phyloP scores from a whole-genome alignment of 140 eudicot species.

The Bidens hawaiensis region DNA sequence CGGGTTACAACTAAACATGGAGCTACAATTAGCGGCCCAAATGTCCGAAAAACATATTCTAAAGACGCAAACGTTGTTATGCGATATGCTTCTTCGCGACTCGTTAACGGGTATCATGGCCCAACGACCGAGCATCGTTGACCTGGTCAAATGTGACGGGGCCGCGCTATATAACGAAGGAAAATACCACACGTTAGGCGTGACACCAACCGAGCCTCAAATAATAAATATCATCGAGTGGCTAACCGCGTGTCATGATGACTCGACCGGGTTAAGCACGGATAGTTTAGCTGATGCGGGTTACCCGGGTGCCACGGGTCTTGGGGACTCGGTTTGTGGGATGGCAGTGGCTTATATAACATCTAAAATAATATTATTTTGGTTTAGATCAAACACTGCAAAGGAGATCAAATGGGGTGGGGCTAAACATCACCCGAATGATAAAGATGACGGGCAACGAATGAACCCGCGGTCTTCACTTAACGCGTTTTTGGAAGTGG shows the following conservation, averaged over 20 bases:
- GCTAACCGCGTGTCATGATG: conserved; percentile 51
- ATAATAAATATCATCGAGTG: conserved; percentile 73
- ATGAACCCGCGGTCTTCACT: conserved; percentile 91
- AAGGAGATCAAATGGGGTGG: conserved; percentile 95
- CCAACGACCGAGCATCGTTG: conserved; percentile 82
- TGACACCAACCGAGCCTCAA: conserved; percentile 75
- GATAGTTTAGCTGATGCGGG: conserved; percentile 88
- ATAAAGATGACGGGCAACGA: conserved; percentile 72
- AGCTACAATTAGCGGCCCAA: conserved; percentile 69
- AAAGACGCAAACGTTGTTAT: conserved; percentile 74
- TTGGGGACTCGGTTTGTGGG: conserved; percentile 85
- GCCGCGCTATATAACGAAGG: conserved; percentile 70
- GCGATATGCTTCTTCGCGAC: conserved; percentile 87
- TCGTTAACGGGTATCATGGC: conserved; percentile 69
- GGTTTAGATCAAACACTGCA: conserved; percentile 82
- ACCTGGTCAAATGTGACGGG: conserved; percentile 86
- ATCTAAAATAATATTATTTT: conserved; percentile 56
- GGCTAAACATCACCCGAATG: conserved; percentile 80
- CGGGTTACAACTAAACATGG: conserved; percentile 80
- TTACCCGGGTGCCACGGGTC: conserved; percentile 59
- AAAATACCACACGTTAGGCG: conserved; percentile 59
- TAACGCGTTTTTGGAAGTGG: conserved; percentile 85
- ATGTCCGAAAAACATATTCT: conserved; percentile 62
- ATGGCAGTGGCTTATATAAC: conserved; percentile 81
- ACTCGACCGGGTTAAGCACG: conserved; percentile 82